Evolutionary conservation across 2,329 filamentous ascomycete species (phyloP).

Genomic region (Aspergillus thermomutatus): DNA sequence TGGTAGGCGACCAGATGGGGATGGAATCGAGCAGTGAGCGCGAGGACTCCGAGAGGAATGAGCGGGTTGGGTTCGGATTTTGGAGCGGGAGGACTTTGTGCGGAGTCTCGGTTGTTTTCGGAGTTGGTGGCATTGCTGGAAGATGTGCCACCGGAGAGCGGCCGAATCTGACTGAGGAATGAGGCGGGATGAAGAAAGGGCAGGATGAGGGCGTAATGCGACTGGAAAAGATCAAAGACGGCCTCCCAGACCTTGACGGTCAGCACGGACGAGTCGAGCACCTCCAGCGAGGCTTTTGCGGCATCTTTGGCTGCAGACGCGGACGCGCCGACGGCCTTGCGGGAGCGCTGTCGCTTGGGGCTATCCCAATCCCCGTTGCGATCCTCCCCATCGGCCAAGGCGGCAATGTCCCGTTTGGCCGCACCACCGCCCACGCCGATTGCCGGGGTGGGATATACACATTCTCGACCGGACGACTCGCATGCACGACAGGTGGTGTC

Average conservation of each 20-base stretch:
- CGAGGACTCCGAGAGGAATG: conserved; percentile 54
- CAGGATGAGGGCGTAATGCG: conserved; percentile 55
- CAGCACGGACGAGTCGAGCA: conserved; percentile 49
- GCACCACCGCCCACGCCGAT: conserved; percentile 31
- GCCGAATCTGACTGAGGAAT: conserved; percentile 49
- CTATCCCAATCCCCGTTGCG: conserved; percentile 42
- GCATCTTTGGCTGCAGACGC: conserved; percentile 26
- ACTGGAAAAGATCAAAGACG: conserved; percentile 57
- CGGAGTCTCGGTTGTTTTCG: conserved; percentile 19
- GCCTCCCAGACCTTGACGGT: conserved; percentile 56
- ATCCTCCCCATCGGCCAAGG: conserved; percentile 36
- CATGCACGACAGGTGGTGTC: conserved; percentile 72
- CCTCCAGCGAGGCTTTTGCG: conserved; percentile 39
- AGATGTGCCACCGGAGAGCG: conserved; percentile 26
- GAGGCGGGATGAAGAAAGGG: conserved; percentile 56
- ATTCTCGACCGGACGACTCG: conserved; percentile 67
- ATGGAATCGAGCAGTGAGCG: conserved; percentile 56
- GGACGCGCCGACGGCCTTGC: conserved; percentile 32
- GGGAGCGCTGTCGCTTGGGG: conserved; percentile 40
- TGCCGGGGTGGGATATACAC: conserved; percentile 60
- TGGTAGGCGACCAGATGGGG: conserved; percentile 47
- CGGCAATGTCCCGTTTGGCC: conserved; percentile 37
- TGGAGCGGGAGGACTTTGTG: conserved; percentile 25
- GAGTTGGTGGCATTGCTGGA: conserved; percentile 9
- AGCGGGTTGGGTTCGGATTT: conserved; percentile 42